These are phyloP conservation scores for Botryotinia calthae DNA, from an alignment of 2,329 filamentous ascomycete species.

Conservation along the genomic window DNA sequence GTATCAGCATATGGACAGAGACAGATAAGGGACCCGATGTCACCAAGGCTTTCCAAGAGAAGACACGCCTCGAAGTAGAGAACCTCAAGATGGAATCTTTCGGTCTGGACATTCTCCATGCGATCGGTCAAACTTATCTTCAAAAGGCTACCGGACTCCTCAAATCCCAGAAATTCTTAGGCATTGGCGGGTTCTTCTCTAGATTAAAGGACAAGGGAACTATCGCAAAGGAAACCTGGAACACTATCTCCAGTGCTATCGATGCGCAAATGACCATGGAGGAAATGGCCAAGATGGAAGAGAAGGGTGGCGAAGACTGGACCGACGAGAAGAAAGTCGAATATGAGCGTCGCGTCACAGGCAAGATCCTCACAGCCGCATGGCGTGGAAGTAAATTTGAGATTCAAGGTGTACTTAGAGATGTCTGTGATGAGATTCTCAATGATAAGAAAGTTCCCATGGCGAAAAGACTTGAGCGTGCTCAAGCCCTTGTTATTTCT, in stretches of 20 bases:
- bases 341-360: conserved; percentile 92
- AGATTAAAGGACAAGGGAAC: conserved; percentile 95
- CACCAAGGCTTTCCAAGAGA: conserved; percentile 85
- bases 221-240: conserved; percentile 97
- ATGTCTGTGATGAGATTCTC: conserved; percentile 88
- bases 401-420: conserved; percentile 91
- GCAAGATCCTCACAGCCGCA: conserved; percentile 95
- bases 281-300: conserved; percentile 95
- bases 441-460: conserved; percentile 75
- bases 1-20: conserved; percentile 93
- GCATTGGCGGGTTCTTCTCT: conserved; percentile 91
- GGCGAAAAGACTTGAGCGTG: conserved; percentile 84
- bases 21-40: conserved; percentile 87
- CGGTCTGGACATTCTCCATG: conserved; percentile 91
- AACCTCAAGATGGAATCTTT: conserved; percentile 99
- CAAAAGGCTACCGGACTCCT: conserved; percentile 84
- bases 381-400: conserved; percentile 97
- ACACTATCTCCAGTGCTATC: conserved; percentile 92
- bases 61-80: conserved; percentile 92
- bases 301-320: conserved; percentile 94
- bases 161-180: conserved; percentile 95
- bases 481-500: conserved; percentile 82
- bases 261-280: conserved; percentile 98
- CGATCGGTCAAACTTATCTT: conserved; percentile 87
- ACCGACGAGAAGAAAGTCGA: conserved; percentile 96